Base-by-base conservation (phyloP, 2,329 filamentous ascomycete species). In the Xylariaceae sp. region DNA sequence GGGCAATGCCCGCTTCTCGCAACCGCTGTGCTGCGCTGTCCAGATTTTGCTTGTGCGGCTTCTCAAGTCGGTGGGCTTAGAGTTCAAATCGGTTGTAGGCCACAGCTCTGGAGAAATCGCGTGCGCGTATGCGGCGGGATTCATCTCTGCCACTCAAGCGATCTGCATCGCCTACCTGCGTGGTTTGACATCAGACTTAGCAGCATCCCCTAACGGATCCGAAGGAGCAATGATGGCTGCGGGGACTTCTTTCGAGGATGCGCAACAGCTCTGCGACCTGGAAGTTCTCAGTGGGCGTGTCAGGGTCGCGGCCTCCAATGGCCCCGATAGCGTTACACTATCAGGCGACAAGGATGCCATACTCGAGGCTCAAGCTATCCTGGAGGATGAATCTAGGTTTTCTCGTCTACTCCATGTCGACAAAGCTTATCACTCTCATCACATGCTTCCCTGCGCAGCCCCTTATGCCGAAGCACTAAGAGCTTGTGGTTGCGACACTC, bases 201-300 rank as follows among this genome's bases (percentile, higher is more conserved):
- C 68, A 40, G 62, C 70, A 12, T 62, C 62, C 2, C 51, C 61
- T 6, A 64, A 65, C 14, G 16, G 9, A 9, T 23, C n/a, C n/a
- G n/a, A 28, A 3, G 80, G 80, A 1, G 72, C 69, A 1, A 84
- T 85, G 82, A 63, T 83, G 46, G 80, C 80, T 0, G 77, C 76
- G 0, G 78, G 75, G 0, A 70, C 74, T 1, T 65, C 68, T 0
- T 53, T 67, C 3, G 71, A 75, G 4, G 74, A 79, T 34, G 74
- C 73, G 0, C 48, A 66, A 1, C 65, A 60, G 2, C 37, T 74
- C 2, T 63, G 63, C 8, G 48, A 59, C 0, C 33, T 64, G 0
- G 43, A 52, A 2, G 48, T 54, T 1, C 71, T 76, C 14, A 39
- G 64, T 3, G 74, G 71, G 6, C 59, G 64, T 0, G 55, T 70